These are phyloP conservation scores for Ogataea naganishii DNA, from an alignment of 805 yeast genomes.

Conservation along the genomic window DNA sequence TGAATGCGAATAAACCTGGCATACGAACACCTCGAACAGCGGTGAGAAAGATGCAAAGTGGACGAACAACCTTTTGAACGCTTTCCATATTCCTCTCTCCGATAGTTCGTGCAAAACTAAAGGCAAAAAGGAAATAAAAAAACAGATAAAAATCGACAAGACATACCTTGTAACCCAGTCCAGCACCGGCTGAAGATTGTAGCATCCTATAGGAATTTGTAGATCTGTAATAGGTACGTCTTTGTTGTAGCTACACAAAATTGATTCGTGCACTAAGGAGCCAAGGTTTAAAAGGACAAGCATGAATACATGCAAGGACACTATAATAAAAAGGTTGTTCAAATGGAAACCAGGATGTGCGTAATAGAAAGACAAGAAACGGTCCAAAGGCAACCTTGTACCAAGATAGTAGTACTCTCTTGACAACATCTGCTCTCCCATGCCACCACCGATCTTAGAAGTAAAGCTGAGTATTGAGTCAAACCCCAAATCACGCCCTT, in stretches of 20 bases:
- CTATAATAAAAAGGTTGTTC: conserved; percentile 78
- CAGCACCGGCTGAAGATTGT: conserved; percentile 74
- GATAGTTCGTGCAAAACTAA: conserved; percentile 78
- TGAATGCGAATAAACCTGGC: conserved; percentile 84
- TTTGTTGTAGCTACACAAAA: conserved; percentile 56
- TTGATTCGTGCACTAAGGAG: conserved; percentile 63
- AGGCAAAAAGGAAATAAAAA: conserved; percentile 87
- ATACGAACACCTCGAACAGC: conserved; percentile 87
- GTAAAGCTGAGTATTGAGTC: conserved; percentile 89
- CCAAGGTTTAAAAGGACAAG: conserved; percentile 73
- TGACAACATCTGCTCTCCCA: conserved; percentile 94
- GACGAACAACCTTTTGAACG: conserved; percentile 56
- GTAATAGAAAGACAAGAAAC: conserved; percentile 87
- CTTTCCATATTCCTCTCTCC: conserved; percentile 78
- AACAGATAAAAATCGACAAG: conserved; percentile 83
- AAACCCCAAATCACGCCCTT: conserved; percentile 93
- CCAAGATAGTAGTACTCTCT: conserved; percentile 90
- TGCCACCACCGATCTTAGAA: conserved; percentile 94
- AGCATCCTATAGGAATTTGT: conserved; percentile 75
- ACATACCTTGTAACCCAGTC: conserved; percentile 89
- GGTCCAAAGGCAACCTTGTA: conserved; percentile 78
- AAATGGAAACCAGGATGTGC: conserved; percentile 97
- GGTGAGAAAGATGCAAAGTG: conserved; percentile 84
- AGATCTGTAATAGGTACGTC: conserved; percentile 67
- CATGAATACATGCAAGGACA: conserved; percentile 85